Evolutionary conservation across 1,284 basidiomycete species (phyloP), one percentile per base, ranked within the genome.

Genomic region (Hemileia vastatrix): DNA sequence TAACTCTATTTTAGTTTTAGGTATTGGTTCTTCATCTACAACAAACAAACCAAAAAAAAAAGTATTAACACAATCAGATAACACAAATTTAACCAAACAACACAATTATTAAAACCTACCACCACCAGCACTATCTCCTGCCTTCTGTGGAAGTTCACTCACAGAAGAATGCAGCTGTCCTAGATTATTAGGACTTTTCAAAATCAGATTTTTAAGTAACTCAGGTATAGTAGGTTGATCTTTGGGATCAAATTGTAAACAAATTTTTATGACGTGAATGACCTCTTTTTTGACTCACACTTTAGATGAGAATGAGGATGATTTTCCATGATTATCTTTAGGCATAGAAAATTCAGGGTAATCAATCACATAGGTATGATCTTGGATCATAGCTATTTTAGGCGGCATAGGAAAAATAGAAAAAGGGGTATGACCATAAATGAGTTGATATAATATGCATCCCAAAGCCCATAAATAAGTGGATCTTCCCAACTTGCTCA

Each of bases 401-500:
- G 87, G 87, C 2, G 76, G 82, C 67, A 92, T 90, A 61, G 93
- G 88, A 1, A 86, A 86, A 11, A 91, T 80, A 65, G 87, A 84
- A 77, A 98, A 99, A 2, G 93, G 89, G 64, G 92, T 91, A 61
- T 83, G 83, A 44, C 92, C 92, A 64, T 91, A 87, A 40, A 97
- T 87, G 86, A 97, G 93, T 76, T 97, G 94, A 78, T 88, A 97
- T 36, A 99, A 78, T 59, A 97, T 90, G 77, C 94, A 97, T 1
- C 93, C 95, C 15, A 97, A 80, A 15, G 93, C 90, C 95, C 95
- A 99, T n/a, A 95, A 82, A 77, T 99, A 95, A 52, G 90, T 89
- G 63, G 91, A 90, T 50, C 72, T 67, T 19, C 72, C 72, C 59
- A 74, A 70, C 70, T 73, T 60, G 9, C 40, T 54, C 32, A 36